Evolutionary conservation across 176 grass and related monocot genomes (phyloP), one percentile per base, ranked within the genome.

Genomic region (Carex parvula): DNA sequence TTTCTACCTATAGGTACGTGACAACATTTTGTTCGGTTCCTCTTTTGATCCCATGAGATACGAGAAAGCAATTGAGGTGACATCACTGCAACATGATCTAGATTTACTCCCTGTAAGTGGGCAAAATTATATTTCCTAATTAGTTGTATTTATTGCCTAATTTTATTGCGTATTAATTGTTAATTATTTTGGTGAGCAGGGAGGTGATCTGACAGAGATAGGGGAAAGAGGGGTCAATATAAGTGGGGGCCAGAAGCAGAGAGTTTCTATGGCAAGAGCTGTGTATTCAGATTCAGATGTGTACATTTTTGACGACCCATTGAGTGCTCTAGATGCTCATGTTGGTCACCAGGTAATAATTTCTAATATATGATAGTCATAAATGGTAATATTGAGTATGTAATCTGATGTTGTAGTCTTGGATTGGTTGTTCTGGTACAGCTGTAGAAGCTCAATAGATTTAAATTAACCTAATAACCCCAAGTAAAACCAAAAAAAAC

Each of bases 181-280:
- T 14, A 78, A 64, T 52, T 39, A 6, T 69, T 41, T 53, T 89
- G 87, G 24, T 81, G 89, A 3, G 59, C 78, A 99, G 96, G 96
- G 96, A 20, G 93, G 93, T 21, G 93, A 99, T 90, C 88, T 99
- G 42, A 99, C 96, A 74, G 96, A 99, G 83, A 99, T 99, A 85
- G 96, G 96, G 46, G 96, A 99, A 94, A 95, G 96, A 88, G 96
- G 96, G 89, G 96, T 99, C 60, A 99, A 95, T 87, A 99, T 99
- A 70, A 99, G 96, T 61, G 96, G 96, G 6, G 93, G 96, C 2
- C 96, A 99, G 84, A 99, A 99, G 73, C 96, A 99, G 90, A 95
- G 96, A 95, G 91, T 99, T 93, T 99, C 96, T 70, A 92, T 99
- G 96, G 96, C 93, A 89, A 94, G 96, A 83, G 96, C 96, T 64